Base-by-base conservation (phyloP, 495 filamentous ascomycete genomes). In the Penicillium robsamsonii region DNA sequence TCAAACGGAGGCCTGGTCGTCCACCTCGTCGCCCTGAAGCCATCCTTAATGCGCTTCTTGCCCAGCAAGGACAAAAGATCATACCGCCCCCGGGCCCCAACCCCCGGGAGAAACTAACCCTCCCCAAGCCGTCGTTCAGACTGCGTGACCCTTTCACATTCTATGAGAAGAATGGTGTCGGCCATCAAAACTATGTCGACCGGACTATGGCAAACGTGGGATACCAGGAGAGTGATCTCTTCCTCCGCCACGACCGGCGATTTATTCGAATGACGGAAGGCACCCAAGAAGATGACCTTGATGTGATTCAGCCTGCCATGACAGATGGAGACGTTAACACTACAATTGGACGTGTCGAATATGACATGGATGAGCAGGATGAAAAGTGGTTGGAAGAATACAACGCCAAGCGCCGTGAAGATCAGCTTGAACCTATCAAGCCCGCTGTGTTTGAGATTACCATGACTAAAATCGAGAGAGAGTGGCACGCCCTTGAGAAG, bases 331-430 rank as follows among this genome's bases (percentile, higher is more conserved):
- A 91, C 30, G 66, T 74, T 5, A 82, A 82, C 59, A 65, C 75
- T 7, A 73, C 76, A 3, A 81, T 90, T 27, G 89, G 91, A 38
- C 83, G 90, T 31, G 94, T 97, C 40, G 94, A 99, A 63, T 99
- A 99, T 63, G 94, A 99, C 62, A 97, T 99, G 94, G 94, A 99
- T 65, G 94, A 97, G 71, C 94, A 99, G 66, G 94, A 99, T 68
- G 92, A 95, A 51, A 89, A 92, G 73, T 97, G 95, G 94, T 77
- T 99, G 24, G 88, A 95, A 53, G 82, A 83, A 41, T 84, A 90
- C 60, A 99, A 99, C 64, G 72, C 74, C 7, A 84, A 87, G 55
- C 83, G 95, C 35, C 87, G 86, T 64, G 75, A 79, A 3, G 79
- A 87, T 55, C 84, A 87, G 35, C 81, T 89, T 20, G 89, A 92